Base-by-base conservation (phyloP, 306 rosid genomes). In the Trifolium subterraneum region DNA sequence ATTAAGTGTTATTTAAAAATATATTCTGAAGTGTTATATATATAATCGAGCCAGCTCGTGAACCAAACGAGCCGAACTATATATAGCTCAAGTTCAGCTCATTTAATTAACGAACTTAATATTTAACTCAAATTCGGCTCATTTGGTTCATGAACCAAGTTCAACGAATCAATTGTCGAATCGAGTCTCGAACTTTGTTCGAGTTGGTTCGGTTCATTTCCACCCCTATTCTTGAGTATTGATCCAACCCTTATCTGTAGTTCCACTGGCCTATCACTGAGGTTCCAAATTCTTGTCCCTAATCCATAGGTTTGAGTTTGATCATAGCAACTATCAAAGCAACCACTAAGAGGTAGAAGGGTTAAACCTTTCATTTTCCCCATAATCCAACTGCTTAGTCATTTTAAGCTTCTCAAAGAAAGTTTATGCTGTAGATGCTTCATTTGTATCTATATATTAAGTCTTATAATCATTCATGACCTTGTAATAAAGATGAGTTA, bases 191-290 rank as follows among this genome's bases (percentile, higher is more conserved):
- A n/a, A n/a, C n/a, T n/a, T n/a, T n/a, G n/a, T n/a, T n/a, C n/a
- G n/a, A n/a, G n/a, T n/a, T n/a, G n/a, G n/a, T n/a, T n/a, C n/a
- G n/a, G n/a, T n/a, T n/a, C n/a, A n/a, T n/a, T n/a, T n/a, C n/a
- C n/a, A n/a, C n/a, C n/a, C n/a, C n/a, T n/a, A n/a, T 85, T 94
- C 80, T 94, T 94, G 78, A 92, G 59, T 58, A 88, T 92, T 55
- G 99, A 92, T 6, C 99, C 97, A 9, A 94, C 99, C 81, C 99
- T 87, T 68, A 94, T 92, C 48, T 94, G 99, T 36, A 94, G 74
- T 79, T 94, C 99, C 74, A 94, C 87, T 36, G 93, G 87, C 78
- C 87, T 71, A 79, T 92, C 99, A 73, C 93, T 87, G 7, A 86
- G 83, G 80, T 94, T 94, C 95, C 97, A 94, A 25, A 94, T 86